These are phyloP conservation scores for Centrapalus pauciflorus DNA, from an alignment of 129 eudicot genomes.

Conservation along the genomic window DNA sequence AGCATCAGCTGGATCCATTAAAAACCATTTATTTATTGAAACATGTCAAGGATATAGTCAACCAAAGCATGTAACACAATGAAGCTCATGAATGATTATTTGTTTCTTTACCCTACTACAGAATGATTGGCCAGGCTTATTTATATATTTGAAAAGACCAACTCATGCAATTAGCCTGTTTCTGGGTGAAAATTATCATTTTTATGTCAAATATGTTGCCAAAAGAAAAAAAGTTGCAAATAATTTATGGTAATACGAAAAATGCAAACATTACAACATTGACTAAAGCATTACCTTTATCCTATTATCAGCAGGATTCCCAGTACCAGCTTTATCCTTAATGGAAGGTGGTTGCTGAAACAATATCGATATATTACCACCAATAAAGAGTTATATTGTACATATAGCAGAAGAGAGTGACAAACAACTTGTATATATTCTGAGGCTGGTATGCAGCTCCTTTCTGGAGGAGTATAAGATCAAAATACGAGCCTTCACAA, in stretches of 20 bases:
- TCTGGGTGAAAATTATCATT: not conserved
- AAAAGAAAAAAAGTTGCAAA: not conserved
- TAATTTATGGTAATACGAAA: not conserved
- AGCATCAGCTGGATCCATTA: too few species aligned
- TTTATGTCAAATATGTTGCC: not conserved
- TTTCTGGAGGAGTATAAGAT: not conserved
- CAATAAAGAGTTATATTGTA: not conserved
- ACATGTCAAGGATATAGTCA: too few species aligned
- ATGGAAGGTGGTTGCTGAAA: conserved; percentile 49
- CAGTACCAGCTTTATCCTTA: conserved; percentile 32
- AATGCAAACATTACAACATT: not conserved
- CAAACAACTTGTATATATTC: not conserved
- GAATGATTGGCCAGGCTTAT: not conserved
- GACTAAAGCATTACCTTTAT: conserved; percentile 37
- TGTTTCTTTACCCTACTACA: not conserved
- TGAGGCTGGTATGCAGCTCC: not conserved
- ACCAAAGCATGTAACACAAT: not conserved
- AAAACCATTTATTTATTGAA: too few species aligned
- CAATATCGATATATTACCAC: not conserved
- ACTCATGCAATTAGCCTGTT: not conserved
- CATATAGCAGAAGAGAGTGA: not conserved
- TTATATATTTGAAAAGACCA: not conserved
- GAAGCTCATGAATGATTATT: not conserved
- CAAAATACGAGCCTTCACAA: not conserved
- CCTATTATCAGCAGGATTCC: conserved; percentile 31